Conservation (phyloP, 2,329 filamentous ascomycete species). For the Dothistroma septosporum region DNA sequence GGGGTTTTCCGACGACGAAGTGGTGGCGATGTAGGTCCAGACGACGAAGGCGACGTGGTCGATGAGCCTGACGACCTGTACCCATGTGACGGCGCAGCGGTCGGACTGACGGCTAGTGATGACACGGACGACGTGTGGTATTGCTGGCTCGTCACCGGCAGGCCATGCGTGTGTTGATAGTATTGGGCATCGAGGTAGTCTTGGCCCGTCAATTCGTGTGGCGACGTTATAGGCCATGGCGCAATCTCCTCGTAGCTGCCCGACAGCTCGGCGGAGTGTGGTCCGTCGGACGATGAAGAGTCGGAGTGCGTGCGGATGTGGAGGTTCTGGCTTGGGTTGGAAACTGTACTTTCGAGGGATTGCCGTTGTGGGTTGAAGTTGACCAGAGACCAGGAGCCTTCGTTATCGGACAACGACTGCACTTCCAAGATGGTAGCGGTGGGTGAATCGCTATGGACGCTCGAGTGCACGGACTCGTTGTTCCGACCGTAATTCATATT, state of each 20-base stretch:
- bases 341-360: conserved; percentile 71
- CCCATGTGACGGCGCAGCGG: conserved; percentile 17
- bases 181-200: conserved; percentile 61
- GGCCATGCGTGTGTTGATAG: conserved; percentile 35
- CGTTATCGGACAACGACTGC: conserved; percentile 82
- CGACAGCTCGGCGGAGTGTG: conserved; percentile 58
- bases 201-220: conserved; percentile 62
- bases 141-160: conserved; percentile 18
- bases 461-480: conserved; percentile 33
- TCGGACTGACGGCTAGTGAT: conserved; percentile 29
- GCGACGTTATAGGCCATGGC: conserved; percentile 72
- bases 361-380: conserved; percentile 53
- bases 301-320: conserved; percentile 85
- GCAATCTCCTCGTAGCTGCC: conserved; percentile 77
- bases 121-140: conserved; percentile 30
- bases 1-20: conserved; percentile 59
- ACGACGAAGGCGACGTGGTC: conserved; percentile 34
- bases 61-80: conserved; percentile 31
- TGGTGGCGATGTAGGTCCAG: conserved; percentile 41
- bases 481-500: conserved; percentile 46
- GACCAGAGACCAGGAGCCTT: conserved; percentile 68
- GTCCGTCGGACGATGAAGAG: conserved; percentile 67
- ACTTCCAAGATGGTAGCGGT: conserved; percentile 81
- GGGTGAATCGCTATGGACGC: conserved; percentile 58
- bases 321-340: conserved; percentile 86